Evolutionary conservation across 257 asterid genomes (phyloP), one percentile per base, ranked within the genome.

Genomic region (Solanum okadae): DNA sequence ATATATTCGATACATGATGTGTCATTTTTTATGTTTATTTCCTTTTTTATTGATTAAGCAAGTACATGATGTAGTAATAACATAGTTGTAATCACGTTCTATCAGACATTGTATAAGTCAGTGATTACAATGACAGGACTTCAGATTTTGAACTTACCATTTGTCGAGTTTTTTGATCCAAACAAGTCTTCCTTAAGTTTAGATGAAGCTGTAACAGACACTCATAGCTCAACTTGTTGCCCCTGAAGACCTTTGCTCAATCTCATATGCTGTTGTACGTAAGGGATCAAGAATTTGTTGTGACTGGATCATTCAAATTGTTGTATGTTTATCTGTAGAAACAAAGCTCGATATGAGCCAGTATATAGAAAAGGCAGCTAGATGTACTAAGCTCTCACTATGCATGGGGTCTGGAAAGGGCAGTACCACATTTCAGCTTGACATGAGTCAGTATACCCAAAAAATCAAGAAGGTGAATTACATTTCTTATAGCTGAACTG

Each of bases 131-230:
- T 93, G 59, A 92, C 91, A 10, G 98, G 97, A 87, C 94, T 95
- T 84, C 94, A 90, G 61, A 94, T 97, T 83, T 87, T 90, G 71
- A 92, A 88, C 88, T 94, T 95, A 12, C 89, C 94, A n/a, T 79
- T 89, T 46, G 92, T 90, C 98, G 95, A 95, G 34, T 95, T 92
- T 88, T 92, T 90, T n/a, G 93, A 92, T 23, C 98, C 96, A 82
- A 95, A 93, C 77, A 91, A 20, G 89, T 92, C 81, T 85, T 61
- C 93, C 18, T 63, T 85, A 16, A 88, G 49, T 1, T 85, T 22
- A 23, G 91, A 31, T 18, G 71, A 25, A 23, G 38, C 75, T 63
- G 49, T 90, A 91, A 96, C 92, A 40, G 29, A 90, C 92, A 96
- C 95, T 89, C 91, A 59, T 91, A 96, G 68, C 91, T 93, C 44